Evolutionary conservation across 768 basidiomycete species (phyloP), one percentile per base, ranked within the genome.

Genomic region (Scleroderma bovista): DNA sequence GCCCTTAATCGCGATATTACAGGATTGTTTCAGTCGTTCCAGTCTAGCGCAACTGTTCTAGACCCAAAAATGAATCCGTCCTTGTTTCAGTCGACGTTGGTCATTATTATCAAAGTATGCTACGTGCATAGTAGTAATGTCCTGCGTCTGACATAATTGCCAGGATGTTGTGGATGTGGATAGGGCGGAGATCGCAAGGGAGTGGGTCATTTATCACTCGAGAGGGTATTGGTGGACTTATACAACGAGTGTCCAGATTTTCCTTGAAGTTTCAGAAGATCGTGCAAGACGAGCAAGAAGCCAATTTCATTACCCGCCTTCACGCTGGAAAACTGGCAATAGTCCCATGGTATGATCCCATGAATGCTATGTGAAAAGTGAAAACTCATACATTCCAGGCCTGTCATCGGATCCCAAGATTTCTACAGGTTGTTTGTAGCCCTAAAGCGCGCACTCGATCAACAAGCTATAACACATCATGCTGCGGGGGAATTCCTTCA

Each of bases 161-260:
- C 15, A 33, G 76, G 83, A 84, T 43, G 82, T 84, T 11, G 72
- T 80, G 5, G 82, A 84, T 43, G 73, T 78, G 0, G 82, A 83
- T 57, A 79, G 75, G 57, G 60, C 60, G 0, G 83, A 84, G 45
- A 81, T 84, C 31, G 75, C 72, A 7, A 65, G 73, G 57, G 81
- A 84, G 81, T 83, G 54, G 56, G 78, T 33, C 3, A n/a, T n/a
- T n/a, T n/a, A n/a, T n/a, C n/a, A n/a, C n/a, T n/a, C n/a, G n/a
- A n/a, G n/a, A n/a, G n/a, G n/a, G n/a, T n/a, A n/a, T n/a, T n/a
- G n/a, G n/a, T n/a, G n/a, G n/a, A n/a, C n/a, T n/a, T n/a, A n/a
- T n/a, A n/a, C n/a, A n/a, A n/a, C n/a, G n/a, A n/a, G n/a, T n/a
- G n/a, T 5, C 8, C 44, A 83, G 81, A 54, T 83, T 83, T 57